Conservation (phyloP, 2,329 filamentous ascomycete genomes). For the Ceratocystis destructans region DNA sequence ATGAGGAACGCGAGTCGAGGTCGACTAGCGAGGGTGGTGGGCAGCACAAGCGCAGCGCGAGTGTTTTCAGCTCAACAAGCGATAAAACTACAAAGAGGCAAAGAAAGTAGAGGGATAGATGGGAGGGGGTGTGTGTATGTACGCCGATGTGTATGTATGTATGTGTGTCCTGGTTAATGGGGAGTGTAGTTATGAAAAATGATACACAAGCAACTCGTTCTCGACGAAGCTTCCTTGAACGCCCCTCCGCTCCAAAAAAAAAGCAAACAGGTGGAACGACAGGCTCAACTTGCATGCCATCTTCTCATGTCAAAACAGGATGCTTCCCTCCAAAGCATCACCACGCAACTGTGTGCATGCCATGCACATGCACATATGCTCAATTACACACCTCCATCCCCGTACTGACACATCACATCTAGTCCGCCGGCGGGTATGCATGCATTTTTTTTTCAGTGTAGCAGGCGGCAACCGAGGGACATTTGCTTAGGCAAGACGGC, state of each 20-base stretch:
- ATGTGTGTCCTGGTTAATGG: background rate
- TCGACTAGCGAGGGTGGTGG: conserved; percentile 20
- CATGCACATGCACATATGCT: too few species aligned
- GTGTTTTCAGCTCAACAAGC: conserved; percentile 58
- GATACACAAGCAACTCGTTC: background rate
- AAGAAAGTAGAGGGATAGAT: conserved; percentile 32
- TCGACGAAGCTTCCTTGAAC: too few species aligned
- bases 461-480: too few species aligned
- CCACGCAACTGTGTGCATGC: too few species aligned
- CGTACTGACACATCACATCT: too few species aligned
- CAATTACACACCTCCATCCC: too few species aligned
- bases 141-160: background rate
- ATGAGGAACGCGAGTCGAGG: conserved; percentile 29
- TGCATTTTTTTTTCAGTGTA: too few species aligned
- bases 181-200: background rate
- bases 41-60: conserved; percentile 65
- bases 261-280: background rate
- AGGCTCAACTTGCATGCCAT: background rate
- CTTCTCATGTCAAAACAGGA: too few species aligned
- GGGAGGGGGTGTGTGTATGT: background rate
- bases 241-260: background rate
- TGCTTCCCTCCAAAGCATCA: too few species aligned
- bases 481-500: too few species aligned
- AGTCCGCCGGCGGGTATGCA: too few species aligned
- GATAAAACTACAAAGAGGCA: conserved; percentile 47